Conservation (phyloP, 1,139 yeast species). For the Scheffersomyces insectosa region DNA sequence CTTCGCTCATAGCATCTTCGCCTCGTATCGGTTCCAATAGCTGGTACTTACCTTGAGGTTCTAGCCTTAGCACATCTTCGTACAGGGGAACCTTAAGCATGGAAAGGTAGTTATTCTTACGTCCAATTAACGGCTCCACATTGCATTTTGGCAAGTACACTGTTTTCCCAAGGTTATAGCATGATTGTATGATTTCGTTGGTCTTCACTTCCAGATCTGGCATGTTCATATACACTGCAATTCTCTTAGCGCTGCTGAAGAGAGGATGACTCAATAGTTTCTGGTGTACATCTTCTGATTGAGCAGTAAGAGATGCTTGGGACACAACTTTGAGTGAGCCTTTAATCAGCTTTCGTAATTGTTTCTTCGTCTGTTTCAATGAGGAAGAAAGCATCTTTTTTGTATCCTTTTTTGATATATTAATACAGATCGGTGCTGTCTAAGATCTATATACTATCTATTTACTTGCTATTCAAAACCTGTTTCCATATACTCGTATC, state of each 20-base stretch:
- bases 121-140: conserved; percentile 12
- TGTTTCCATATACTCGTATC: too few relatives aligned
- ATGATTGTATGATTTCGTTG: conserved; percentile 42
- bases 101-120: conserved; percentile 51
- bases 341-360: conserved; percentile 10
- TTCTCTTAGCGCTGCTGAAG: conserved; percentile 43
- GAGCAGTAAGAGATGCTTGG: conserved; percentile 7
- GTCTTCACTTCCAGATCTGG: conserved; percentile 64
- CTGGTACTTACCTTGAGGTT: conserved; percentile 69
- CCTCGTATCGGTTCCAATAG: conserved; percentile 66
- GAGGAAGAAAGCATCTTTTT: neutral
- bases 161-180: conserved; percentile 44
- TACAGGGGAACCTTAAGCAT: conserved; percentile 53
- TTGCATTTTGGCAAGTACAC: conserved; percentile 58
- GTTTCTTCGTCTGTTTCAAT: conserved; percentile 9
- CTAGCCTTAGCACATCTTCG: conserved; percentile 44
- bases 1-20: conserved; percentile 34
- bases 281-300: conserved; percentile 21
- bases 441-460: too few relatives aligned
- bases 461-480: too few relatives aligned
- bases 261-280: conserved; percentile 33
- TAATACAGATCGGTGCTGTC: too few relatives aligned
- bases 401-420: too few relatives aligned
- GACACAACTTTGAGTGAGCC: conserved; percentile 5
- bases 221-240: conserved; percentile 72